A percentile compares a stretch with the other conserved stretches of the same genome.
These are phyloP conservation scores for Dactylellina sp. DNA, from an alignment of 2,329 filamentous ascomycete species.

Conservation along the genomic window DNA sequence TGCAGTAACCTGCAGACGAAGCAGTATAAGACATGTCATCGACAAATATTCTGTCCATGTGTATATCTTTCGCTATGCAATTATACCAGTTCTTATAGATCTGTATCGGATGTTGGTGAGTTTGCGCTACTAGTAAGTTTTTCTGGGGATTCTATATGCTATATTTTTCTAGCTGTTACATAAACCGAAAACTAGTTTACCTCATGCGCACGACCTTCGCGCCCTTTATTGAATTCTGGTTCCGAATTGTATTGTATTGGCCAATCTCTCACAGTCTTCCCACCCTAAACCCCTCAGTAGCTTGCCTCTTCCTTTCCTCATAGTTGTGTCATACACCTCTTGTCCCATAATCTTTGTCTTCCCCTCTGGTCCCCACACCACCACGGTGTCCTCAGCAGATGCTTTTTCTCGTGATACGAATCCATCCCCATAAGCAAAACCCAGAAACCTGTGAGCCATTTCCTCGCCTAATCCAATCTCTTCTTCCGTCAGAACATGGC, in stretches of 20 bases:
- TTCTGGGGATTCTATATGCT: no score
- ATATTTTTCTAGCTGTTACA: no score
- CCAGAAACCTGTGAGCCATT: constrained; percentile 28
- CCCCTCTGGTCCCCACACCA: constrained; percentile 38
- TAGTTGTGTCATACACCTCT: constrained; percentile 24
- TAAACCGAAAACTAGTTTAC: no score
- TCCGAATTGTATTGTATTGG: constrained; percentile 37
- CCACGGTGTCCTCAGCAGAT: background rate
- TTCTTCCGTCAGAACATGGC: constrained; percentile 5
- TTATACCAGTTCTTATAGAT: constrained; percentile 38
- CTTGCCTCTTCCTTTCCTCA: constrained; percentile 35
- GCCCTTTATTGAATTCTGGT: no score
- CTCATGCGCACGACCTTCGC: no score
- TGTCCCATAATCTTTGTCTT: constrained; percentile 7
- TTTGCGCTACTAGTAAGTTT: no score
- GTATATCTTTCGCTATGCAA: constrained; percentile 22
- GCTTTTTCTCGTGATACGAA: constrained; percentile 12
- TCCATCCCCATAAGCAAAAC: constrained; percentile 39
- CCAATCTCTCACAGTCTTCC: constrained; percentile 37
- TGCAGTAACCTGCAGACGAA: constrained; percentile 14
- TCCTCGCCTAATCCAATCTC: constrained; percentile 32
- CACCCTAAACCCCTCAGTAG: constrained; percentile 23
- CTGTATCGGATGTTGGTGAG: constrained; percentile 35
- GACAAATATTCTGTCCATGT: constrained; percentile 41
- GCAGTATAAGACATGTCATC: constrained; percentile 32